Base-by-base conservation (phyloP, 1,139 yeast genomes). In the Candida sp. region DNA sequence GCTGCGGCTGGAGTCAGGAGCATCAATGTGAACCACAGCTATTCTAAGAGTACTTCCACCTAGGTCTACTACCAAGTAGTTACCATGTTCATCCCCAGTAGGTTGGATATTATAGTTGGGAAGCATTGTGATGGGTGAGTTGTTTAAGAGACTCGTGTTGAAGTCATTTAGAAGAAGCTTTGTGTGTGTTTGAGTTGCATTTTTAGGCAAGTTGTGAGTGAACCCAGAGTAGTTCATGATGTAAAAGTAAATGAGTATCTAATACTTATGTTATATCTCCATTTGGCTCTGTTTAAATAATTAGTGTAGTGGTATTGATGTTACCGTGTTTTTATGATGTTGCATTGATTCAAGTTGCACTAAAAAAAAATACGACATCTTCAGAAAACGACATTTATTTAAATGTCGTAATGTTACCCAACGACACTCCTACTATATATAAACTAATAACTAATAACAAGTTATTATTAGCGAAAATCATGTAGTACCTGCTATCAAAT, bases 21-120 rank as follows among this genome's bases (percentile, higher is more conserved):
- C 53, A 6, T 55, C 62, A 35, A 73, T 69, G 33, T 63, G 57
- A n/a, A 78, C 63, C n/a, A 74, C 66, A 1, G 79, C 72, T 4
- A 76, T 63, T 38, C 82, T 62, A 37, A 78, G 60, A 2, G 82
- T 78, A 5, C 80, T 72, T 1, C 84, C 84, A 5, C 84, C 84
- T 44, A 79, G 58, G 52, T 79, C 84, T 25, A 79, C 64, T 32
- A 71, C 77, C 49, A 79, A 60, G 47, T 53, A 74, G 35, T 63
- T 61, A 3, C 83, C 83, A 27, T 39, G 42, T 50, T 75, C 79
- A 3, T 58, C 41, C 3, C 79, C 78, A 1, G 70, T 64, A 21
- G 82, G 78, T 30, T 55, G 51, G 29, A 69, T 63, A 43, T 70
- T 64, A 49, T 59, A 66, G 44, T 75, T 73, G 9, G 81, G 78